Conservation (phyloP, 176 grass and related monocot species). For the Panicum miliaceum region DNA sequence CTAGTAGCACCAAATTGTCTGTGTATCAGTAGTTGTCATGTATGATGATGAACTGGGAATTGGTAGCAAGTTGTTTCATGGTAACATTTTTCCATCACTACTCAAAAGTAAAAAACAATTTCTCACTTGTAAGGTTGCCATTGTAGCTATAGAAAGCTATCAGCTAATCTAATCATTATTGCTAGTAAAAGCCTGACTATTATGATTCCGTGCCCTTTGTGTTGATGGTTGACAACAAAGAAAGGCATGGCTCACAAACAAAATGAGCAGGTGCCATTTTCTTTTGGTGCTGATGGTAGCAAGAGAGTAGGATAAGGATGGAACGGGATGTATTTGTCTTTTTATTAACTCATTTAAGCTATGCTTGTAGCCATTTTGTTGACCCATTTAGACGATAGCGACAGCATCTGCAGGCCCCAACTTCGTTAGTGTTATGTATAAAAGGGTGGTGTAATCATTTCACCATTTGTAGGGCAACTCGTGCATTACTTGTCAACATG, state of each 20-base stretch:
- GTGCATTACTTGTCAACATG: neutral
- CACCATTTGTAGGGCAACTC: neutral
- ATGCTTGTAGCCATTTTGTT: neutral
- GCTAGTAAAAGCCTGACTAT: neutral
- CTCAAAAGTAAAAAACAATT: neutral
- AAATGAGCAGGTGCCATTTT: neutral
- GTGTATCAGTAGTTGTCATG: neutral
- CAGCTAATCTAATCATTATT: neutral
- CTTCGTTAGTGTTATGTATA: neutral
- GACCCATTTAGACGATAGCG: neutral
- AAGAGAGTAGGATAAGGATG: conserved; percentile 26
- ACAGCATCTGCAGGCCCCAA: neutral
- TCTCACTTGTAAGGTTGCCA: neutral
- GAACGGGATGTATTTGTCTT: neutral
- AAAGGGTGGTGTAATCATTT: neutral
- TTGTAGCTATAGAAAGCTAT: neutral
- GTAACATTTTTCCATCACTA: neutral
- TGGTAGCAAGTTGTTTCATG: neutral
- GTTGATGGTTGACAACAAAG: conserved; percentile 12
- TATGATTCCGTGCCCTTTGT: conserved; percentile 5
- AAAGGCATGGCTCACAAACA: neutral
- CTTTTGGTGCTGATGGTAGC: conserved; percentile 18
- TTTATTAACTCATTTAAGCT: neutral
- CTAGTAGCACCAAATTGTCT: conserved; percentile 14
- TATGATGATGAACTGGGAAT: neutral